Evolutionary conservation across 1,139 yeast genomes (phyloP), one percentile per base, ranked within the genome.

Genomic region (Kurtzmaniella quercitrusa): DNA sequence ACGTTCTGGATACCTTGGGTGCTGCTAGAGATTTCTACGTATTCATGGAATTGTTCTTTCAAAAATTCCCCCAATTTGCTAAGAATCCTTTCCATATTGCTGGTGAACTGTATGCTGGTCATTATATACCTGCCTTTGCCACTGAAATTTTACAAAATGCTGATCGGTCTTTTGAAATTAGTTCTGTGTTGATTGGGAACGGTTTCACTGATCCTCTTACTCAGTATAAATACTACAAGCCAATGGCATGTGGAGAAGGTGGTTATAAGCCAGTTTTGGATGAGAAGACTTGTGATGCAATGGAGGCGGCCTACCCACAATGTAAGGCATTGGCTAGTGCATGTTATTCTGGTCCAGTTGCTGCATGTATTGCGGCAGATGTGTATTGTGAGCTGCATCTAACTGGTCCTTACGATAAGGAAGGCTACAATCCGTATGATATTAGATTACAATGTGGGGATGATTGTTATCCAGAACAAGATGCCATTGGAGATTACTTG

Each of bases 61-160:
- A 82, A 56, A 82, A 82, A 55, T 85, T 85, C 70, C 85, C 87
- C 14, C 73, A 82, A 50, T 82, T 80, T 57, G 50, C 65, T 39
- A 53, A 62, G n/a, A 73, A 77, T 50, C 74, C 73, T 38, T 86
- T 87, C 77, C 95, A 87, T 62, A 82, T 88, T 60, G 81, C 95
- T 43, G 95, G 95, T 47, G 95, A 88, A 64, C 84, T 93, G 11
- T 88, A 87, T 57, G 95, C 89, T 34, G 96, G 95, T 38, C 95
- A 86, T 63, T 87, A 87, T 60, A 81, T 87, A 50, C 96, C 96
- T 23, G 79, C 75, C 21, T 81, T 88, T 62, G 93, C 93, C 15
- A 68, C 77, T 40, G 94, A 85, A 58, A 85, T 88, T 49, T 64
- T 85, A 48, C 70, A 67, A 50, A 81, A 81, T 59, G 79, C 80